A percentile compares a stretch with the other conserved stretches of the same genome.
Conservation (phyloP, 768 basidiomycete genomes). For the Roridomyces roridus region DNA sequence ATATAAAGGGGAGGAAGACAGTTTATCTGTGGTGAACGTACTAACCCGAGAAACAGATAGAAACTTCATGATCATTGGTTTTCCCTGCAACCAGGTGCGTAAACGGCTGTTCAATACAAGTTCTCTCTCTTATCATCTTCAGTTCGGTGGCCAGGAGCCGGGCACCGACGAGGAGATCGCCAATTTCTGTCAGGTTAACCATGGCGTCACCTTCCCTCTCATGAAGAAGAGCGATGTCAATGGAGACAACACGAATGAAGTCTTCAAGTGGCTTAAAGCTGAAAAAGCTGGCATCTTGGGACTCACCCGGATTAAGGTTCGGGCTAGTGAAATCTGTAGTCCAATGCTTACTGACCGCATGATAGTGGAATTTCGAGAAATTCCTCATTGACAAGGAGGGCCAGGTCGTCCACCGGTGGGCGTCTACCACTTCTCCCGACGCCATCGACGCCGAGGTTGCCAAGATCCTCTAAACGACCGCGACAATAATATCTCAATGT, state of each 20-base stretch:
- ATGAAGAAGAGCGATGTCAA: slow-evolving; percentile 96
- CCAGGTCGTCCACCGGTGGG: slow-evolving; percentile 76
- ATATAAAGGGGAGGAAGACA: slow-evolving; percentile 76
- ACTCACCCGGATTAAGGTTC: slow-evolving; percentile 75
- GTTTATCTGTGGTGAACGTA: too few species aligned
- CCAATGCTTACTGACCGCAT: not conserved
- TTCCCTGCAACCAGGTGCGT: slow-evolving; percentile 87
- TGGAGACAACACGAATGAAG: slow-evolving; percentile 81
- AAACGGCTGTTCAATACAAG: not conserved
- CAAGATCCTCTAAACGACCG: slow-evolving; percentile 53
- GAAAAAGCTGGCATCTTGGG: slow-evolving; percentile 79
- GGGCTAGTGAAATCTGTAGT: not conserved
- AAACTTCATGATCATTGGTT: slow-evolving; percentile 86
- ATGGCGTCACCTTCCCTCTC: slow-evolving; percentile 89
- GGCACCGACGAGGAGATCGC: slow-evolving; percentile 77
- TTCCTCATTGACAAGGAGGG: slow-evolving; percentile 85
- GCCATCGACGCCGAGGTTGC: slow-evolving; percentile 68
- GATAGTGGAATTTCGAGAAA: slow-evolving; percentile 91
- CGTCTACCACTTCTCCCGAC: slow-evolving; percentile 74
- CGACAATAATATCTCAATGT: not conserved
- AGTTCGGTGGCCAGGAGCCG: slow-evolving; percentile 91
- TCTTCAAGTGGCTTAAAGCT: slow-evolving; percentile 85
- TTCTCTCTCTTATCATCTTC: not conserved
- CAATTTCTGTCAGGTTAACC: slow-evolving; percentile 75
- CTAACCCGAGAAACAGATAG: too few species aligned